Evolutionary conservation across 768 basidiomycete genomes (phyloP), one percentile per base, ranked within the genome.

Genomic region (Leccinellum rugosiceps): DNA sequence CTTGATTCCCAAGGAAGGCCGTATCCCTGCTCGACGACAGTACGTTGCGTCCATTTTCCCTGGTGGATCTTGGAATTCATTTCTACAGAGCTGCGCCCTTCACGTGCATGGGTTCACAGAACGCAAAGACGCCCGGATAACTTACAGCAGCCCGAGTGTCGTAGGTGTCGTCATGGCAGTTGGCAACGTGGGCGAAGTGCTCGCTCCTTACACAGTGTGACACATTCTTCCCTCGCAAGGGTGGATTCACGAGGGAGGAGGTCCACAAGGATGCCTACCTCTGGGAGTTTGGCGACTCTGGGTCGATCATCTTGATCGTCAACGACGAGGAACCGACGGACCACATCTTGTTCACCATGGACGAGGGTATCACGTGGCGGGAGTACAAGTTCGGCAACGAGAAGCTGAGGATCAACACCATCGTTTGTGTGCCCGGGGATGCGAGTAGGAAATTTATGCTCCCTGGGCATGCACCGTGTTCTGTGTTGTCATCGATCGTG

Each of bases 41-140:
- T 94, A 71, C 15, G 76, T 66, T 9, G 11, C 32, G 1, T 57
- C 44, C 32, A n/a, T 28, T 28, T 11, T 10, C 15, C 32, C n/a
- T 51, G 7, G 26, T 30, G 23, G 15, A 38, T 64, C 19, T 25
- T 2, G 14, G 35, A 57, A 56, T 50, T 56, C 9, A 28, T 44
- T 41, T 56, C 25, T 50, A 6, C 66, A 95, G 92, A 80, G 80
- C 57, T 99, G 97, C 65, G 80, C 85, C 10, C 80, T 99, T 3
- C 91, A 98, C 61, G 77, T 99, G n/a, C 97, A 98, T 65, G 96
- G 97, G 4, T 98, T 94, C 74, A 98, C 97, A 0, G 96, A 96
- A 60, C 87, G 97, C 26, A 76, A 76, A 7, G 97, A 99, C 66
- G 86, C 93, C 6, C 82, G 92, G 51, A 92, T 95, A 1, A 98